These are phyloP conservation scores for Rhizopus sp. DNA, from an alignment of 371 early-diverging fungal species.

Conservation along the genomic window DNA sequence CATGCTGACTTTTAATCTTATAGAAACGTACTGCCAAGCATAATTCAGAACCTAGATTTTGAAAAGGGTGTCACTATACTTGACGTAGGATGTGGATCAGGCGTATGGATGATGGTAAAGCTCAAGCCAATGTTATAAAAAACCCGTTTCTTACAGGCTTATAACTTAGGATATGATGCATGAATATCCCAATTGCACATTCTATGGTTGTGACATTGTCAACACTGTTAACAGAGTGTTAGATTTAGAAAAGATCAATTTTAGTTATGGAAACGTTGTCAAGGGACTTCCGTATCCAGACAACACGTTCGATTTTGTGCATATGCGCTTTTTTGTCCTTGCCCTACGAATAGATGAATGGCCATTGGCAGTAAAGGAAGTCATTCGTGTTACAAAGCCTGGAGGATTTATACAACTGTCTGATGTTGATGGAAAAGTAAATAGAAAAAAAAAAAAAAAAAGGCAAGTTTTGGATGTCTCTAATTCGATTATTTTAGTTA, in stretches of 20 bases:
- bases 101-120: slow-evolving; percentile 48
- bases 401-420: slow-evolving; percentile 42
- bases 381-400: slow-evolving; percentile 37
- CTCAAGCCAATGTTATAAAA: neutral
- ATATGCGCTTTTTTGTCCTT: slow-evolving; percentile 5
- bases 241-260: slow-evolving; percentile 22
- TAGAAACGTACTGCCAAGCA: slow-evolving; percentile 13
- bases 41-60: slow-evolving; percentile 1
- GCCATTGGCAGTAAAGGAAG: slow-evolving; percentile 22
- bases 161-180: slow-evolving; percentile 35
- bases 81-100: slow-evolving; percentile 48
- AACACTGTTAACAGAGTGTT: slow-evolving; percentile 13
- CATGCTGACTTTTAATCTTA: neutral
- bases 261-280: slow-evolving; percentile 38
- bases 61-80: slow-evolving; percentile 20
- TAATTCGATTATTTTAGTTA: neutral
- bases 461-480: neutral
- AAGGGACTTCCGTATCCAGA: slow-evolving; percentile 10
- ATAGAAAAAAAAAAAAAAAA: neutral
- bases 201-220: slow-evolving; percentile 30
- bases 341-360: slow-evolving; percentile 28
- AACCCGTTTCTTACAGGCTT: slow-evolving; percentile 26
- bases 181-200: slow-evolving; percentile 33
- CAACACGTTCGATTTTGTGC: slow-evolving; percentile 12
- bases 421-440: slow-evolving; percentile 19